These are phyloP conservation scores for Zasmidium angulare DNA, from an alignment of 2,329 filamentous ascomycete genomes.

Conservation along the genomic window DNA sequence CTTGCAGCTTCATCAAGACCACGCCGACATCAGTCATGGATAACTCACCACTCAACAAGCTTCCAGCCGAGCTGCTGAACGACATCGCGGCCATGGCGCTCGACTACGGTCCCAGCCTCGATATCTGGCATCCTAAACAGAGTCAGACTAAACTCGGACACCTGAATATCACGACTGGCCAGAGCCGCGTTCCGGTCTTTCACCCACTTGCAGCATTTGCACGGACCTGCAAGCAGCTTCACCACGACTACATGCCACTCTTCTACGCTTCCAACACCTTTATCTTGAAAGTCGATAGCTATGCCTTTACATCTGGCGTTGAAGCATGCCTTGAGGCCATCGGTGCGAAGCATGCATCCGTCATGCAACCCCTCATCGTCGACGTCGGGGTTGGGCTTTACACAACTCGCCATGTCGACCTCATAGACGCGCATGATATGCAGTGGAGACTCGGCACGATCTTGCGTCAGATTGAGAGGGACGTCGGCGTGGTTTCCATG, in stretches of 20 bases:
- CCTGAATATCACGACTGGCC: not conserved
- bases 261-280: not conserved
- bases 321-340: too few species aligned
- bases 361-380: too few species aligned
- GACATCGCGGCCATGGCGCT: not conserved
- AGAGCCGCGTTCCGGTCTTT: too few species aligned
- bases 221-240: not conserved
- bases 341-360: too few species aligned
- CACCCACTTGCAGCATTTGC: not conserved
- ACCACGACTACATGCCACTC: not conserved
- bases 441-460: too few species aligned
- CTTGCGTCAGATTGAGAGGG: too few species aligned
- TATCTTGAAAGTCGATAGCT: not conserved
- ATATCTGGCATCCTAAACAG: not conserved
- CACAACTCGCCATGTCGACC: too few species aligned
- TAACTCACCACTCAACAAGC: slow-evolving; percentile 2
- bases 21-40: not conserved
- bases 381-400: too few species aligned
- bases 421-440: too few species aligned
- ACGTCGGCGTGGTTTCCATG: too few species aligned
- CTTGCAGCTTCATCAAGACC: not conserved
- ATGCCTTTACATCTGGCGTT: not conserved
- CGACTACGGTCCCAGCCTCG: not conserved
- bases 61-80: slow-evolving; percentile 5
- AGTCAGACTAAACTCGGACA: not conserved